phyloP scores from a whole-genome alignment of 495 filamentous ascomycete species.

The Trichoderma gamsii region DNA sequence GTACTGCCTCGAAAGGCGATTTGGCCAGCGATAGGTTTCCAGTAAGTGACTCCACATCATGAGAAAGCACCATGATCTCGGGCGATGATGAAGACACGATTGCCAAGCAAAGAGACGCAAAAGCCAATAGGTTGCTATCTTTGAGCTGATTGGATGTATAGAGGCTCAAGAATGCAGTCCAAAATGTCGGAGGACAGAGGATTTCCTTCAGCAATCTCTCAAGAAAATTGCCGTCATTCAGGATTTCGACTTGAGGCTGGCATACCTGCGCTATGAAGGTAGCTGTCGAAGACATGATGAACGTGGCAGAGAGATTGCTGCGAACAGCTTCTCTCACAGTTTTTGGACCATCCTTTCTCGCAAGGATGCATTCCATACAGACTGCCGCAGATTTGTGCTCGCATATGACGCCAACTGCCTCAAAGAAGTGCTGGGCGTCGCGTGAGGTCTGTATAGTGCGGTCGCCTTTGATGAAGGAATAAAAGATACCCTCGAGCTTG shows the following conservation, averaged over 20 bases:
- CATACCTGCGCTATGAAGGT: constrained; percentile 34
- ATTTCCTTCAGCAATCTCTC: constrained; percentile 46
- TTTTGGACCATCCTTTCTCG: constrained; percentile 39
- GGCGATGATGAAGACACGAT: constrained; percentile 42
- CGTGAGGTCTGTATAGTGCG: constrained; percentile 7
- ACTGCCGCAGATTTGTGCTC: constrained; percentile 38
- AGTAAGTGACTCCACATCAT: constrained; percentile 27
- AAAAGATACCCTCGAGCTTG: neutral
- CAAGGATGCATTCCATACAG: constrained; percentile 52
- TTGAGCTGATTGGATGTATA: constrained; percentile 36
- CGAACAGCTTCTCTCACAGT: constrained; percentile 46
- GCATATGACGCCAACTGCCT: constrained; percentile 42
- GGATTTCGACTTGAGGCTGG: constrained; percentile 42
- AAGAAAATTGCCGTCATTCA: constrained; percentile 52
- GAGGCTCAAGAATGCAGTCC: constrained; percentile 48
- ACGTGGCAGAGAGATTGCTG: constrained; percentile 41
- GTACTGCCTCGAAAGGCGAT: constrained; percentile 23
- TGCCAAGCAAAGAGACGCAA: constrained; percentile 57
- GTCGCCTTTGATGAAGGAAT: neutral
- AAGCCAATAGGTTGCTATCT: constrained; percentile 34
- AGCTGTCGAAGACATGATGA: constrained; percentile 44
- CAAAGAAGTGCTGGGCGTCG: constrained; percentile 53
- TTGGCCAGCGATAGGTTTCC: constrained; percentile 29
- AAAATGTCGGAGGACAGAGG: constrained; percentile 55
- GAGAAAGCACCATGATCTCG: constrained; percentile 27